Base-by-base conservation (phyloP, 768 basidiomycete genomes). In the Lentinula raphanica region DNA sequence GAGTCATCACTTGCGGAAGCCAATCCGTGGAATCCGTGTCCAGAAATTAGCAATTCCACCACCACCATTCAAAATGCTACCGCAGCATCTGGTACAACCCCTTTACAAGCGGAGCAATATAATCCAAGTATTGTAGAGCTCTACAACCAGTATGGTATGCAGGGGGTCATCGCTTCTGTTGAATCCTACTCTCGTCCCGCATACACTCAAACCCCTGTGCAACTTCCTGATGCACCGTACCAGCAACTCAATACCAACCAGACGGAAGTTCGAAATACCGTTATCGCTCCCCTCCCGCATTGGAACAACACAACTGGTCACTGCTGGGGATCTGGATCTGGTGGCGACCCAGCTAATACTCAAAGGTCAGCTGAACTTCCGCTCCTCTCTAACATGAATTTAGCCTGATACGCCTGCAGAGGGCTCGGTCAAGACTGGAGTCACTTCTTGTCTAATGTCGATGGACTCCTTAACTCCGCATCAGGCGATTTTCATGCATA, bases 121-220 rank as follows among this genome's bases (percentile, higher is more conserved):
- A 32, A 53, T 36, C 51, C 51, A 21, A 39, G 36, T 12, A 19
- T 53, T 12, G 21, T 53, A 23, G 51, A 38, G 25, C 35, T 36
- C n/a, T 39, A 53, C n/a, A 53, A 32, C 9, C 51, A 36, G 36
- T 53, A 53, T 28, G 51, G 51, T 25, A 53, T 53, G 51, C 51
- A 53, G 27, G 35, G 51, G 3, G 51, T 53, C 15, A 36, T 53
- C 39, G 51, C 51, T 27, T 53, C 51, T 27, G 51, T 53, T 39
- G 35, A 53, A 53, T 53, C 51, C n/a, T 53, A 39, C 36, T 25
- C 51, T 15, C 25, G 51, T n/a, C 32, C 51, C 11, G 5, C 21
- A n/a, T 27, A 28, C 35, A 23, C 36, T n/a, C 49, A 29, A 15
- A 3, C 19, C 21, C 19, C 42, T 19, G 25, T 23, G 9, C 51